A percentile compares a stretch with the other conserved stretches of the same genome.
phyloP scores from a whole-genome alignment of 2,329 filamentous ascomycete genomes.

The Metarhizium humberi region DNA sequence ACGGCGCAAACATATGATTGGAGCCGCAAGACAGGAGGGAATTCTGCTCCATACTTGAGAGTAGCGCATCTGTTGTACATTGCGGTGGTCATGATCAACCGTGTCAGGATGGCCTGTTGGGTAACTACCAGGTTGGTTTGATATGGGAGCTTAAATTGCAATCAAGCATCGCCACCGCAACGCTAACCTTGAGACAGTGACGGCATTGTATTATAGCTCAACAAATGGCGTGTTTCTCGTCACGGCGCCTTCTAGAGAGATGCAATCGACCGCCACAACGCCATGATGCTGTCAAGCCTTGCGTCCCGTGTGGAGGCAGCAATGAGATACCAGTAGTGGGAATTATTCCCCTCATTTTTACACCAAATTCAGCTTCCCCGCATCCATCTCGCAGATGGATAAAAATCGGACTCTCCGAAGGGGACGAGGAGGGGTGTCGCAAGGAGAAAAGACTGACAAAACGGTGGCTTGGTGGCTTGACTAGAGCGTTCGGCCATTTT shows the following conservation, averaged over 20 bases:
- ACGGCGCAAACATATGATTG: neutral
- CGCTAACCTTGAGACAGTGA: neutral
- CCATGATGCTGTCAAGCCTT: neutral
- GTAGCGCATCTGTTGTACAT: neutral
- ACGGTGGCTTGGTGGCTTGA: neutral
- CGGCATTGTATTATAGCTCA: too few species aligned
- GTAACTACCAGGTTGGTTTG: too few species aligned
- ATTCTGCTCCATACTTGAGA: neutral
- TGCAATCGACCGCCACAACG: neutral
- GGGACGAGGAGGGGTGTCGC: neutral
- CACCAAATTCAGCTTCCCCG: neutral
- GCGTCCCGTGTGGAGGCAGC: neutral
- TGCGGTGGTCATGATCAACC: too few species aligned
- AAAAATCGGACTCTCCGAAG: neutral
- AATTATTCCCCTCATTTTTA: neutral
- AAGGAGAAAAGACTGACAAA: neutral
- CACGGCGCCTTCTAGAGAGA: neutral
- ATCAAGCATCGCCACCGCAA: neutral
- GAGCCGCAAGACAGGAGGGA: neutral
- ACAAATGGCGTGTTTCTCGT: neutral
- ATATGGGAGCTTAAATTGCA: too few species aligned
- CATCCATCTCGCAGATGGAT: neutral
- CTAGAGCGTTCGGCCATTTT: neutral
- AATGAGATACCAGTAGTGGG: neutral
- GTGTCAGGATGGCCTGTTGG: too few species aligned